A percentile compares a stretch with the other conserved stretches of the same genome.
Conservation (phyloP, 73 alveolate genomes). For the Blepharisma stoltei region DNA sequence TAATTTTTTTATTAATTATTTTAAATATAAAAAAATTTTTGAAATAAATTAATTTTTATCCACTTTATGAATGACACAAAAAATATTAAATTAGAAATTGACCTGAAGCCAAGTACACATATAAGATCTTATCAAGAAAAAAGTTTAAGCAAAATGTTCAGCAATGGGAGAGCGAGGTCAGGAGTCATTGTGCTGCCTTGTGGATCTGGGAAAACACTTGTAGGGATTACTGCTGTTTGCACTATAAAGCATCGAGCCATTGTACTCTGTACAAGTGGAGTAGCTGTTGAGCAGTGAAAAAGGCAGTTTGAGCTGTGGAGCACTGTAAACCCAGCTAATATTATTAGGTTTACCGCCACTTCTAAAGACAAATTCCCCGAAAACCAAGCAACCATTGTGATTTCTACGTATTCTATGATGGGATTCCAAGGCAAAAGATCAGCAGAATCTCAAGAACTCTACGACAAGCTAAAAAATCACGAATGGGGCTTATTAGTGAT, state of each 20-base stretch:
- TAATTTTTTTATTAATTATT: too few relatives aligned
- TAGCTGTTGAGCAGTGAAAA: conserved; percentile 82
- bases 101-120: conserved; percentile 66
- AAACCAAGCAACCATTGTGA: conserved; percentile 79
- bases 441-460: conserved; percentile 54
- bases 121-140: conserved; percentile 89
- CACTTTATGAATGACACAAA: conserved; percentile 44
- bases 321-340: conserved; percentile 40
- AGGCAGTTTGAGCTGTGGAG: conserved; percentile 59
- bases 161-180: conserved; percentile 88
- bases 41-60: neutral
- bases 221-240: conserved; percentile 85
- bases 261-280: conserved; percentile 85
- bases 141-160: conserved; percentile 84
- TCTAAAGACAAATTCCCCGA: conserved; percentile 58
- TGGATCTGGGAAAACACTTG: conserved; percentile 96
- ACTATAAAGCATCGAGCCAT: conserved; percentile 78
- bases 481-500: conserved; percentile 94
- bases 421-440: conserved; percentile 73
- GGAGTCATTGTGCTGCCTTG: conserved; percentile 98
- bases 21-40: too few relatives aligned
- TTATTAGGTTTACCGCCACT: conserved; percentile 73
- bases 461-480: conserved; percentile 45
- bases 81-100: conserved; percentile 64
- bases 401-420: conserved; percentile 91